These are phyloP conservation scores for Capsella rubella DNA, from an alignment of 441 rosid species.

Conservation along the genomic window DNA sequence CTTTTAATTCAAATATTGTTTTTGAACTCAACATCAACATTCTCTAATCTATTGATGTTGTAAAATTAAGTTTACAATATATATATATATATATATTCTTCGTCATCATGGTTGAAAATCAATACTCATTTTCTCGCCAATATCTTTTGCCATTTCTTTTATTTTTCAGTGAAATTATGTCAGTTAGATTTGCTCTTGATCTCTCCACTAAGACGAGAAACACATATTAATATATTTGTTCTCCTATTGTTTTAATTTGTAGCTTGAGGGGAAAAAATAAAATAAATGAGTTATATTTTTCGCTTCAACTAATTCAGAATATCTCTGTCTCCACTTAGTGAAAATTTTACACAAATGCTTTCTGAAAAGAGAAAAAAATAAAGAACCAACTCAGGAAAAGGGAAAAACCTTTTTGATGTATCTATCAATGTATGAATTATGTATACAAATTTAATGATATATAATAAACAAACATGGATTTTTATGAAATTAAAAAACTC, in stretches of 20 bases:
- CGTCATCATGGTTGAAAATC: slow-evolving; percentile 8
- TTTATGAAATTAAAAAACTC: slow-evolving; percentile 17
- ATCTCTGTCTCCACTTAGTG: slow-evolving; percentile 6
- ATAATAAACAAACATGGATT: slow-evolving; percentile 16
- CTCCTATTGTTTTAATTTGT: slow-evolving; percentile 29
- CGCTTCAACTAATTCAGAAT: slow-evolving; percentile 3
- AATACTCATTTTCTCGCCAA: slow-evolving; percentile 9
- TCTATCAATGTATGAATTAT: slow-evolving; percentile 24
- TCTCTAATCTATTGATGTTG: too few species aligned
- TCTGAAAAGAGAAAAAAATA: neutral
- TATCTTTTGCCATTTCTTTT: neutral
- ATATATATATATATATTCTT: neutral
- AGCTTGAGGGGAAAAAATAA: neutral
- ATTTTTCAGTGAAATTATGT: neutral
- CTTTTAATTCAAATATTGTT: neutral
- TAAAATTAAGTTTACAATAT: too few species aligned
- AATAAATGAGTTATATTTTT: slow-evolving; percentile 5
- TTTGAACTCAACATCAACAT: neutral
- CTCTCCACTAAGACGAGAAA: slow-evolving; percentile 12
- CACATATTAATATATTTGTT: neutral
- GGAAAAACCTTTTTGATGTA: slow-evolving; percentile 5
- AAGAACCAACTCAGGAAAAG: slow-evolving; percentile 29
- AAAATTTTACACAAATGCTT: slow-evolving; percentile 2
- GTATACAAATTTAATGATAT: slow-evolving; percentile 2
- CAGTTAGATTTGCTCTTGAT: slow-evolving; percentile 1